A percentile compares a stretch with the other conserved stretches of the same genome.
These are phyloP conservation scores for Geosmithia putterillii DNA, from an alignment of 2,329 filamentous ascomycete genomes.

Conservation along the genomic window DNA sequence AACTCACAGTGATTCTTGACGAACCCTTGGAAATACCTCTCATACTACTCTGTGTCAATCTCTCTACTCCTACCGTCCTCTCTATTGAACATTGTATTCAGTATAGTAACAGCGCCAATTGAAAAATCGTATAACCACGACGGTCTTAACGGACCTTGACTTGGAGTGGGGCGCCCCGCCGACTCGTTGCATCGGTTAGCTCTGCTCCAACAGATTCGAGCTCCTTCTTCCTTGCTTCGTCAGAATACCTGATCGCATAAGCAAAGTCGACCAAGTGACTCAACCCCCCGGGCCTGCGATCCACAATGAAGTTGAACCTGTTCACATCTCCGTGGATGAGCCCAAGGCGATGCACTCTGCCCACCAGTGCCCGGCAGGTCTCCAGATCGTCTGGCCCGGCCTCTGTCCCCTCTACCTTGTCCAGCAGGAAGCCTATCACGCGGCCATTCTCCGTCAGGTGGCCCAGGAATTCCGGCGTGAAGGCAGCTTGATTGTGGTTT, in stretches of 20 bases:
- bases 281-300: constrained; percentile 1
- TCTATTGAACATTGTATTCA: too few relatives aligned
- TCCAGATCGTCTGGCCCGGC: constrained; percentile 2
- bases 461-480: constrained; percentile 2
- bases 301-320: constrained; percentile 3
- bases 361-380: background rate
- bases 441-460: constrained; percentile 3
- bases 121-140: too few relatives aligned
- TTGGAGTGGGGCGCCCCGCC: background rate
- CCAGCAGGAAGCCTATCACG: constrained; percentile 3
- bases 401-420: constrained; percentile 2
- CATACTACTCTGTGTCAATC: too few relatives aligned
- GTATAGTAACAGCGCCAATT: too few relatives aligned
- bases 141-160: too few relatives aligned
- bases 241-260: constrained; percentile 1
- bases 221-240: constrained; percentile 1
- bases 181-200: constrained; percentile 4
- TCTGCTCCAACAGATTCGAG: constrained; percentile 2
- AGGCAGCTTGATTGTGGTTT: too few relatives aligned
- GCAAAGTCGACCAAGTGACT: constrained; percentile 3
- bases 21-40: too few relatives aligned
- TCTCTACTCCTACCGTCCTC: too few relatives aligned
- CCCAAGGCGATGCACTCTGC: constrained; percentile 2
- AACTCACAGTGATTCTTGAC: too few relatives aligned
- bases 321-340: constrained; percentile 5